Conservation (phyloP, 352 stramenopile species). For the Phytophthora rubi region DNA sequence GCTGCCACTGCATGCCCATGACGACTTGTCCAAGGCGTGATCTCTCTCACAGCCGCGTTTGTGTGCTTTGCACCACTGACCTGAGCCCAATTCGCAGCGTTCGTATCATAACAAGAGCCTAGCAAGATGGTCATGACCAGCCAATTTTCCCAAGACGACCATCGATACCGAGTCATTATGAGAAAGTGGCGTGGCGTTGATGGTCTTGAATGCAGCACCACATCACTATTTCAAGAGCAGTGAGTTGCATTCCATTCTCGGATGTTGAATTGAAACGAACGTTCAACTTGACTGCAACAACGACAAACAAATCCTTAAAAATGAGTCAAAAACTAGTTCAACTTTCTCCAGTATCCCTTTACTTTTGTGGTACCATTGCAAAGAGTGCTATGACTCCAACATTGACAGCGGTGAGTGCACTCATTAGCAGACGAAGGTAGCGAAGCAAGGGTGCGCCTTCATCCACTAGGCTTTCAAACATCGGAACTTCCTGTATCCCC, state of each 20-base stretch:
- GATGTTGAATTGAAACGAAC: not conserved
- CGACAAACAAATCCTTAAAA: too few relatives aligned
- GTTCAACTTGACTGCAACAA: too few relatives aligned
- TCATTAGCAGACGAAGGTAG: slow-evolving; percentile 37
- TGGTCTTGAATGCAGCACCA: not conserved
- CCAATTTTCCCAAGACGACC: slow-evolving; percentile 1
- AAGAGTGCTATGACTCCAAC: slow-evolving; percentile 30
- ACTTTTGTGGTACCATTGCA: slow-evolving; percentile 4
- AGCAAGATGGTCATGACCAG: slow-evolving; percentile 9
- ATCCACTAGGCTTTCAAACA: slow-evolving; percentile 43
- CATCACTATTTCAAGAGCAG: slow-evolving; percentile 13
- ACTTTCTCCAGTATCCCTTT: not conserved
- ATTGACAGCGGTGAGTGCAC: slow-evolving; percentile 35
- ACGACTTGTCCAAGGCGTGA: slow-evolving; percentile 65
- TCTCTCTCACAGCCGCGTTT: slow-evolving; percentile 57
- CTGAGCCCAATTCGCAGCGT: slow-evolving; percentile 70
- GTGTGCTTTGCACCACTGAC: slow-evolving; percentile 66
- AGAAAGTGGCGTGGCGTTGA: not conserved
- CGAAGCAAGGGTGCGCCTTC: slow-evolving; percentile 29
- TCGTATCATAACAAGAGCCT: not conserved
- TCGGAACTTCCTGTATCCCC: slow-evolving; percentile 43
- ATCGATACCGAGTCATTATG: slow-evolving; percentile 19
- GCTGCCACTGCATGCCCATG: slow-evolving; percentile 69
- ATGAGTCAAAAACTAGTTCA: too few relatives aligned
- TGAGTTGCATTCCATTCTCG: not conserved